Evolutionary conservation across 2,329 filamentous ascomycete genomes (phyloP).

Genomic region (Phialophora tarda): DNA sequence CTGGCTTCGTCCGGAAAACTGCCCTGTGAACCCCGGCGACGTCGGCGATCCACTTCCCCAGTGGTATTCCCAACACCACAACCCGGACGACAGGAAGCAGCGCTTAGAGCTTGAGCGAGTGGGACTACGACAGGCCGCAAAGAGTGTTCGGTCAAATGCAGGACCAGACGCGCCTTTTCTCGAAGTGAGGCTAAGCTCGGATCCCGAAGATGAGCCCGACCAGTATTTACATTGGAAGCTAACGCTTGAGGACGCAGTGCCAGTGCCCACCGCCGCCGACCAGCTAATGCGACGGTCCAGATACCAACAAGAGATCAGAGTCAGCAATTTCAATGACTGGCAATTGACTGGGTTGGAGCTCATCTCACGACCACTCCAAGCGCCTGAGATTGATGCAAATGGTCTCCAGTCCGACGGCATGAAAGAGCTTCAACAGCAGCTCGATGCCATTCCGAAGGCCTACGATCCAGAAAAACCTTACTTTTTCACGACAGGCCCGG

Average conservation of each 20-base stretch:
- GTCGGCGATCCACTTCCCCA: not conserved
- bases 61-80: not conserved
- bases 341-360: not conserved
- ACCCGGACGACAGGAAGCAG: not conserved
- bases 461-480: not conserved
- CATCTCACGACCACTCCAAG: not conserved
- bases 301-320: not conserved
- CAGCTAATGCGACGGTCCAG: not conserved
- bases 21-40: not conserved
- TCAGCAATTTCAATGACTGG: not conserved
- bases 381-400: not conserved
- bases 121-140: conserved; percentile 9
- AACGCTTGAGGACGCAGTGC: conserved; percentile 1
- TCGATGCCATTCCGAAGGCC: not conserved
- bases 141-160: not conserved
- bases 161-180: not conserved
- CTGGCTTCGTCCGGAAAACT: conserved; percentile 5
- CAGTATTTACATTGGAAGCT: conserved; percentile 5
- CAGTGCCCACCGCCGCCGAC: not conserved
- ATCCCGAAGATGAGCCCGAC: not conserved
- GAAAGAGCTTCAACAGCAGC: not conserved
- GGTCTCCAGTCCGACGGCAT: not conserved
- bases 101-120: not conserved
- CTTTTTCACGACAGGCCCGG: conserved; percentile 8
- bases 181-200: not conserved